Evolutionary conservation across 1,284 basidiomycete species (phyloP).

Genomic region (Amylostereum areolatum): DNA sequence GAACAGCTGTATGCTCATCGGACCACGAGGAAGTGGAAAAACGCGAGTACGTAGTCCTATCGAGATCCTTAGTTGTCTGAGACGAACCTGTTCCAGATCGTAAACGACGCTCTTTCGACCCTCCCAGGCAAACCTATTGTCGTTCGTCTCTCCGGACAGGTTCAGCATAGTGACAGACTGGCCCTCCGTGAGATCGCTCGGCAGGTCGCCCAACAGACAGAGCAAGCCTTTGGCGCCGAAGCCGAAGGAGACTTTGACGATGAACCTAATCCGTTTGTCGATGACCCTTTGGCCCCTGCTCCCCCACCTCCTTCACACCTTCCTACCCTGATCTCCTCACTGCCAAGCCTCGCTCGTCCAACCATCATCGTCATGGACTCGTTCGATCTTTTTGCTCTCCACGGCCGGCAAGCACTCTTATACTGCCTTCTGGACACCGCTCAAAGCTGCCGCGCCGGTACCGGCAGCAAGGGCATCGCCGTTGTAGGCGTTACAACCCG

Average conservation of each 20-base stretch:
- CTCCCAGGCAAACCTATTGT: slow-evolving; percentile 54
- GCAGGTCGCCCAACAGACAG: slow-evolving; percentile 71
- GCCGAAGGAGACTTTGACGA: slow-evolving; percentile 35
- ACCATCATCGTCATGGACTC: slow-evolving; percentile 82
- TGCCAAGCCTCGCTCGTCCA: slow-evolving; percentile 74
- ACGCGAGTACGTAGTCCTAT: slow-evolving; percentile 50
- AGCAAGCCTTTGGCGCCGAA: slow-evolving; percentile 41
- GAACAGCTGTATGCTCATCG: slow-evolving; percentile 83
- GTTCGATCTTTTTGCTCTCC: slow-evolving; percentile 87
- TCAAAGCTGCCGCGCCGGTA: slow-evolving; percentile 56
- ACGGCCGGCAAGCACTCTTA: slow-evolving; percentile 81
- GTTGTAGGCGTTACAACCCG: slow-evolving; percentile 81
- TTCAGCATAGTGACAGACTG: slow-evolving; percentile 78
- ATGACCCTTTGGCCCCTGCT: slow-evolving; percentile 18
- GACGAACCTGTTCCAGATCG: slow-evolving; percentile 35
- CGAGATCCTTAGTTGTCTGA: not conserved
- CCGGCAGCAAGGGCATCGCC: slow-evolving; percentile 62
- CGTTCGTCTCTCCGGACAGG: slow-evolving; percentile 80
- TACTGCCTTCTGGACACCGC: slow-evolving; percentile 87
- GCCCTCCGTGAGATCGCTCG: slow-evolving; percentile 92
- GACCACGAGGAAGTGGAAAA: slow-evolving; percentile 82
- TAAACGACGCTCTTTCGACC: slow-evolving; percentile 47
- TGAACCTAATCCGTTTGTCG: slow-evolving; percentile 31
- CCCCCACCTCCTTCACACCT: slow-evolving; percentile 73
- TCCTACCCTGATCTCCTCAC: slow-evolving; percentile 70